Evolutionary conservation across 352 stramenopile genomes (phyloP).

Genomic region (Pythium apleroticum): DNA sequence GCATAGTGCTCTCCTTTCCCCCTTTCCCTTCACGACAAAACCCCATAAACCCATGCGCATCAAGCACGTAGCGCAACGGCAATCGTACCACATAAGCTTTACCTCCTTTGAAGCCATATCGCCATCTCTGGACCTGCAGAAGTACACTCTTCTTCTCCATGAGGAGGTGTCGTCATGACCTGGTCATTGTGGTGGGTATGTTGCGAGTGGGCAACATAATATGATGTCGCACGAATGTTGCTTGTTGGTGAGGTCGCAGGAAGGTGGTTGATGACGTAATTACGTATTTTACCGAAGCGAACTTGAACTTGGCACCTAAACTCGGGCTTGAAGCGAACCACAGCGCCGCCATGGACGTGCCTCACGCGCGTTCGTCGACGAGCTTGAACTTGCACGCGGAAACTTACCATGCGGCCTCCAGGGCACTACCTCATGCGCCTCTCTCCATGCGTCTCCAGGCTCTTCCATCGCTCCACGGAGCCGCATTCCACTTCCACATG

Average conservation of each 20-base stretch:
- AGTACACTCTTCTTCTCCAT: slow-evolving; percentile 16
- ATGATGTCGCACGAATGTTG: slow-evolving; percentile 19
- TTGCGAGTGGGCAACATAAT: slow-evolving; percentile 16
- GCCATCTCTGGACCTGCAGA: not conserved
- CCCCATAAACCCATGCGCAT: too few species aligned
- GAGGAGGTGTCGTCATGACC: slow-evolving; percentile 4
- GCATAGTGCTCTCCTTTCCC: not conserved
- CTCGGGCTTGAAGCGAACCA: slow-evolving; percentile 1
- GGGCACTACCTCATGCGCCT: slow-evolving; percentile 7
- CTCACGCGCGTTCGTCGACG: slow-evolving; percentile 22
- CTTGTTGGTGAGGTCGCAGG: not conserved
- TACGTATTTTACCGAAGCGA: slow-evolving; percentile 13
- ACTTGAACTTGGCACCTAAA: not conserved
- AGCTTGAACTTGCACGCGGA: slow-evolving; percentile 35
- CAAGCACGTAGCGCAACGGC: not conserved
- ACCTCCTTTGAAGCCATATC: not conserved
- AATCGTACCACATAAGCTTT: not conserved
- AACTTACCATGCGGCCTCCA: slow-evolving; percentile 1
- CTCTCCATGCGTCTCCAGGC: slow-evolving; percentile 12
- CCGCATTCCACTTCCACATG: not conserved
- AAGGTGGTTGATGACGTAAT: slow-evolving; percentile 15
- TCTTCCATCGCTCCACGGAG: not conserved
- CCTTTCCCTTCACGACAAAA: not conserved
- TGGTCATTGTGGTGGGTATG: slow-evolving; percentile 7
- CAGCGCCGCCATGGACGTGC: not conserved